Percentiles rank a stretch among this genome's conserved stretches.
These are phyloP conservation scores for Angomonas ambiguus DNA, from an alignment of 208 protist genomes.

Conservation along the genomic window DNA sequence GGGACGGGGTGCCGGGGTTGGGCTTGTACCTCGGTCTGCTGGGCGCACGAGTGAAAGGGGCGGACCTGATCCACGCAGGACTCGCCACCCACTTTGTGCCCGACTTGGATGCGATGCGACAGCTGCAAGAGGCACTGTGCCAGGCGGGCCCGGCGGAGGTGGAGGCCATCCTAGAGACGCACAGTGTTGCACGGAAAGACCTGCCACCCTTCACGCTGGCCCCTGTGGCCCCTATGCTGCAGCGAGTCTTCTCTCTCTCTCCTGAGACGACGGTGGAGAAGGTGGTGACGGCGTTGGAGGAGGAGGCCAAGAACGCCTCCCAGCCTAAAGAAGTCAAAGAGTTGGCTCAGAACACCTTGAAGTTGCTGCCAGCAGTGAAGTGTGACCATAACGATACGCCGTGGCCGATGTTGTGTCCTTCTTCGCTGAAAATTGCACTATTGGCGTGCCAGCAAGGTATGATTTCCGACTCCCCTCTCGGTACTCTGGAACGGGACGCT, in stretches of 20 bases:
- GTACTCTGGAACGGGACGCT: background rate
- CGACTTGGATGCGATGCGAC: conserved; percentile 23
- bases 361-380: background rate
- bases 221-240: conserved; percentile 23
- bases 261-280: conserved; percentile 30
- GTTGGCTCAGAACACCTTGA: background rate
- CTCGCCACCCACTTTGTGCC: conserved; percentile 83
- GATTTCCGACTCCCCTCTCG: background rate
- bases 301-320: conserved; percentile 14
- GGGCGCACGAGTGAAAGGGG: conserved; percentile 59
- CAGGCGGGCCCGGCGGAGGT: conserved; percentile 21
- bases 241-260: conserved; percentile 23
- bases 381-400: background rate
- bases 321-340: background rate
- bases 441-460: background rate
- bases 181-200: conserved; percentile 17
- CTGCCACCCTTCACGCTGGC: conserved; percentile 46
- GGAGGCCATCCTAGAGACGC: conserved; percentile 41
- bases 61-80: conserved; percentile 62
- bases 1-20: conserved; percentile 18
- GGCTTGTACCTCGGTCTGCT: conserved; percentile 80
- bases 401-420: background rate
- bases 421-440: background rate
- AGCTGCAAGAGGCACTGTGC: conserved; percentile 52
- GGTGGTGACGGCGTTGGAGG: conserved; percentile 36